These are phyloP conservation scores for Pseudonectria buxi DNA, from an alignment of 2,329 filamentous ascomycete species.

Conservation along the genomic window DNA sequence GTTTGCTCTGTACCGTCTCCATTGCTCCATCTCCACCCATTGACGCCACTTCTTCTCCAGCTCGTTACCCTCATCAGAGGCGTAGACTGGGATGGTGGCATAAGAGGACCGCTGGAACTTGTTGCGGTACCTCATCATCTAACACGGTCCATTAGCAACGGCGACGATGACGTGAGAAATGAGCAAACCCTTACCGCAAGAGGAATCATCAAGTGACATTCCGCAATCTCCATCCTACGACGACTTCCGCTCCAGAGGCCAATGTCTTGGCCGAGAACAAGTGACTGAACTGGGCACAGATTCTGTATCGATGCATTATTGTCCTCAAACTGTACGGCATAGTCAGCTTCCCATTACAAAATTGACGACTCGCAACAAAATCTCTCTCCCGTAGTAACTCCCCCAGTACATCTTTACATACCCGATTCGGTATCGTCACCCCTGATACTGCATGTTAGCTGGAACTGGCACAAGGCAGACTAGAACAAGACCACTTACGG, in stretches of 20 bases:
- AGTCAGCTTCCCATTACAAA: background rate
- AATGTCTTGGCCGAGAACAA: conserved; percentile 43
- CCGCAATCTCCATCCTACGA: conserved; percentile 50
- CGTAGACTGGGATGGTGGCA: conserved; percentile 41
- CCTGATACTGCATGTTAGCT: conserved; percentile 13
- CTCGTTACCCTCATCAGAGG: conserved; percentile 47
- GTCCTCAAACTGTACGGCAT: conserved; percentile 38
- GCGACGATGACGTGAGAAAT: no score
- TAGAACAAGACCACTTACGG: conserved; percentile 25
- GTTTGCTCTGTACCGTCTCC: conserved; percentile 45
- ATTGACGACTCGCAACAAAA: no score
- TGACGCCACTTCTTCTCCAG: conserved; percentile 59
- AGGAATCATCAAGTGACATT: conserved; percentile 41
- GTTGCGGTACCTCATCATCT: conserved; percentile 51
- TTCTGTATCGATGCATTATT: conserved; percentile 41
- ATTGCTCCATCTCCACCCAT: conserved; percentile 60
- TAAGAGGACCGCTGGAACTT: conserved; percentile 53
- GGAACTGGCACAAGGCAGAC: background rate
- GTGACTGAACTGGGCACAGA: conserved; percentile 41
- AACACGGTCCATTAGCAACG: conserved; percentile 13
- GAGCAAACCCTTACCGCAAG: conserved; percentile 32
- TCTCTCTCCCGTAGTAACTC: no score
- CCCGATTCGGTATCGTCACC: conserved; percentile 24
- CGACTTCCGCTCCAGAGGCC: conserved; percentile 49
- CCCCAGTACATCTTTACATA: conserved; percentile 19